A percentile compares a stretch with the other conserved stretches of the same genome.
Evolutionary conservation across 2,329 filamentous ascomycete genomes (phyloP).

Genomic region (Lasiodiplodia hormozganensis): DNA sequence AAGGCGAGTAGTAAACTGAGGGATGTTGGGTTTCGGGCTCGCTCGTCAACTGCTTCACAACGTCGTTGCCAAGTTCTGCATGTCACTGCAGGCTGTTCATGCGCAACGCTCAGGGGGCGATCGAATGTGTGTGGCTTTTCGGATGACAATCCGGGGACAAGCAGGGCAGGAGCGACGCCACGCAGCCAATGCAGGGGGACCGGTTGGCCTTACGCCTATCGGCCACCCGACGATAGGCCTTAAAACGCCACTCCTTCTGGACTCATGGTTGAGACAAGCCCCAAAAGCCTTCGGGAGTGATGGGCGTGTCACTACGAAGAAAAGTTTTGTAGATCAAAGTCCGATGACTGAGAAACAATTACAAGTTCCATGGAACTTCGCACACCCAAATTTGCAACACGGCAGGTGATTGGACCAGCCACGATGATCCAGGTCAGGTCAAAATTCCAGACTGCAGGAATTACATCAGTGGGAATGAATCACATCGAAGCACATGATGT

Average conservation of each 20-base stretch:
- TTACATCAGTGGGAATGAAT: too few species aligned
- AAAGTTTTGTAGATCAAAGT: not conserved
- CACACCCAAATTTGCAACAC: not conserved
- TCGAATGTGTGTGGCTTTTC: not conserved
- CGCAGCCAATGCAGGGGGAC: not conserved
- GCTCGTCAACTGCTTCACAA: not conserved
- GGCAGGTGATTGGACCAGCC: too few species aligned
- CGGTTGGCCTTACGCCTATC: not conserved
- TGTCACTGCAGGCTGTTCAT: not conserved
- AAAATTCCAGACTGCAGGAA: too few species aligned
- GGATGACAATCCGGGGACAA: not conserved
- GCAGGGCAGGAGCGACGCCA: not conserved
- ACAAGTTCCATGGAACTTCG: not conserved
- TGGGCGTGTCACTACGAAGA: not conserved
- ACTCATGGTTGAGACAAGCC: not conserved
- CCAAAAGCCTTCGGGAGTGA: not conserved
- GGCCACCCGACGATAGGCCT: not conserved
- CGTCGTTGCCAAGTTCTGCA: not conserved
- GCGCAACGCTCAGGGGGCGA: not conserved
- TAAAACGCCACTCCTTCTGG: not conserved
- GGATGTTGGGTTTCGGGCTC: not conserved
- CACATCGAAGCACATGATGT: too few species aligned
- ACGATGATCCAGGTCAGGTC: too few species aligned
- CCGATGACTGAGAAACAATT: not conserved
- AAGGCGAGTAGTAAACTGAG: not conserved